Evolutionary conservation across 1,284 basidiomycete genomes (phyloP), one percentile per base, ranked within the genome.

Genomic region (Sutorius eximius): DNA sequence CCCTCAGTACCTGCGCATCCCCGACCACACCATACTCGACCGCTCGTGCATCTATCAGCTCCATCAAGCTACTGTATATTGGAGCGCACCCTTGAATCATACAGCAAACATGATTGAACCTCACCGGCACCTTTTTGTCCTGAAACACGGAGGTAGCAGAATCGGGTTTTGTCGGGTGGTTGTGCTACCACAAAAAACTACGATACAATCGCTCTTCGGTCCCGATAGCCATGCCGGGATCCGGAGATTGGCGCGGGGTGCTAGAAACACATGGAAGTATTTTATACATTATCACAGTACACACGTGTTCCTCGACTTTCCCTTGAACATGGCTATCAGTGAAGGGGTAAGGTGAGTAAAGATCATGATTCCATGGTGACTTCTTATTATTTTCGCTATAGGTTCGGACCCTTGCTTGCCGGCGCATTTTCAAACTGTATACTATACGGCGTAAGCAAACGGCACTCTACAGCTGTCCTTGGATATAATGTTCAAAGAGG

Each of bases 391-490:
- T 41, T 45, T 42, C 9, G 6, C 34, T 45, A n/a, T 46, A 78
- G 77, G 16, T 78, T 72, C 57, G 77, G 75, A 29, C 77, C 76
- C 16, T 75, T 79, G 70, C 69, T 80, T 30, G 65, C 78, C 51
- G 77, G 78, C 4, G 69, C 72, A 11, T 75, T 73, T 59, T 52
- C 78, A 27, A 79, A 79, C 53, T 75, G 73, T 69, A 75, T 80
- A 51, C 64, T 80, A 20, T 80, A 76, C 52, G 78, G 78, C 49
- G 78, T 80, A 52, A 60, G 72, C 58, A 22, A 24, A 22, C 56
- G 20, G 16, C 13, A 22, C 20, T 36, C 32, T 27, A 11, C 8
- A 37, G 10, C n/a, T 20, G 20, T 46, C 32, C 18, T 45, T 45
- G 15, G 18, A 27, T 51, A 30, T 11, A 37, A 18, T 11, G 36